Conservation (phyloP, 345 rosid species). For the Microthlaspi erraticum region DNA sequence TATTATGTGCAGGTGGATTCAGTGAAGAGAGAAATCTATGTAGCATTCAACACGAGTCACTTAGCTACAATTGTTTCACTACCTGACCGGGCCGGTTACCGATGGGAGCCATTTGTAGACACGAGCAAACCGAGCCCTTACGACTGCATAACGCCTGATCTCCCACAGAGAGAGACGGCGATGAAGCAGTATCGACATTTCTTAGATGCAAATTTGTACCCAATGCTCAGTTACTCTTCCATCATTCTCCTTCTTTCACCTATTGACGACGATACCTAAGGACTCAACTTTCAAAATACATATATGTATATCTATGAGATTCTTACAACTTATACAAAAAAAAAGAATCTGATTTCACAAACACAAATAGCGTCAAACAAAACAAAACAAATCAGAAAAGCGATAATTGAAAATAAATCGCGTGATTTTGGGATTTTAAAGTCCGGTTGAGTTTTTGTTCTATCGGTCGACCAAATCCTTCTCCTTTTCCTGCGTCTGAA, state of each 20-base stretch:
- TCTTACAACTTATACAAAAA: no score
- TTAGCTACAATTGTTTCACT: constrained; percentile 63
- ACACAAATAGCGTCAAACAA: no score
- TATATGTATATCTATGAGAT: no score
- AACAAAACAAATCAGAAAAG: no score
- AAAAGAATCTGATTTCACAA: no score
- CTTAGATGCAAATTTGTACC: constrained; percentile 80
- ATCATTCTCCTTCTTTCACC: constrained; percentile 68
- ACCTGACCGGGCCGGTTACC: constrained; percentile 77
- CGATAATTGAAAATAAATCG: no score
- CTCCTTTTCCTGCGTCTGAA: no score
- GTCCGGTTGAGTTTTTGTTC: no score
- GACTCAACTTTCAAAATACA: no score
- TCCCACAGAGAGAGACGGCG: constrained; percentile 66
- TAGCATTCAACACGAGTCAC: constrained; percentile 83
- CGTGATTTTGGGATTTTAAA: no score
- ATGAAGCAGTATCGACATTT: constrained; percentile 70
- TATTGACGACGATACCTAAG: constrained; percentile 22
- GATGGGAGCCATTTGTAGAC: constrained; percentile 92
- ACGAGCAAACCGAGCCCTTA: constrained; percentile 81
- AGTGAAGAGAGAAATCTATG: constrained; percentile 77
- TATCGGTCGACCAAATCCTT: no score
- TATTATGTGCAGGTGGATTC: constrained; percentile 61
- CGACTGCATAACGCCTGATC: constrained; percentile 70
- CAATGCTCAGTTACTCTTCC: constrained; percentile 90